Percentiles rank a stretch among this genome's conserved stretches.
Evolutionary conservation across 768 basidiomycete species (phyloP).

Genomic region (Grammothele lineata): DNA sequence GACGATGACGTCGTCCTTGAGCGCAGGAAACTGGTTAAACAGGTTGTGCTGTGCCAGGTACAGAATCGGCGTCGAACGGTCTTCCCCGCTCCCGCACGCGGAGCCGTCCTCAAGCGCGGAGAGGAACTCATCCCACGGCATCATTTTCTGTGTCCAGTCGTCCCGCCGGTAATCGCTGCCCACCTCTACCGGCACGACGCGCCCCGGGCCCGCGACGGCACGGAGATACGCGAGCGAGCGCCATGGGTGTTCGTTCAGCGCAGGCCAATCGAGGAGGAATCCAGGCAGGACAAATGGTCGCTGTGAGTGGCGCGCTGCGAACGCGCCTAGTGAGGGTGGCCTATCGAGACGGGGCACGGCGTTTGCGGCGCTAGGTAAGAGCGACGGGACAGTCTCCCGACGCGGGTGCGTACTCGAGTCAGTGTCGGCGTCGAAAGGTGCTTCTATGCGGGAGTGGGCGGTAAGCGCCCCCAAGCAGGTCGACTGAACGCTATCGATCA

Average conservation of each 20-base stretch:
- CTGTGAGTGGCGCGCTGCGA: slow-evolving; percentile 33
- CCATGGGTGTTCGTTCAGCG: slow-evolving; percentile 70
- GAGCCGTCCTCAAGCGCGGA: slow-evolving; percentile 28
- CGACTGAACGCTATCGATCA: slow-evolving; percentile 63
- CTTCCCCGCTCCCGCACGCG: slow-evolving; percentile 28
- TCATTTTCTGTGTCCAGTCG: slow-evolving; percentile 78
- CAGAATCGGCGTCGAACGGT: slow-evolving; percentile 29
- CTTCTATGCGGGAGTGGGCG: not conserved
- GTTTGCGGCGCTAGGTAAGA: slow-evolving; percentile 4
- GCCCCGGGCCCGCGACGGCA: slow-evolving; percentile 67
- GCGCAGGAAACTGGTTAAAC: slow-evolving; percentile 74
- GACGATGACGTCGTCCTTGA: slow-evolving; percentile 70
- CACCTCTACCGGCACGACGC: slow-evolving; percentile 88
- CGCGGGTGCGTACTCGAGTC: not conserved
- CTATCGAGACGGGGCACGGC: slow-evolving; percentile 37
- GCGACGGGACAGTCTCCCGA: not conserved
- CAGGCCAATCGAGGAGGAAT: slow-evolving; percentile 74
- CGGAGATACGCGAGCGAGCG: slow-evolving; percentile 62
- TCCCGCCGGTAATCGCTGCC: slow-evolving; percentile 77
- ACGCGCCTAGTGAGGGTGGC: slow-evolving; percentile 56
- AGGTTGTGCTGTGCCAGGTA: slow-evolving; percentile 95
- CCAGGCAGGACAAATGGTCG: slow-evolving; percentile 72
- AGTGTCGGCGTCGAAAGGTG: no score
- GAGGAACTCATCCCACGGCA: slow-evolving; percentile 77
- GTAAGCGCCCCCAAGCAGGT: slow-evolving; percentile 15